Base-by-base conservation (phyloP, 176 grass and related monocot species). In the Ensete glaucum region DNA sequence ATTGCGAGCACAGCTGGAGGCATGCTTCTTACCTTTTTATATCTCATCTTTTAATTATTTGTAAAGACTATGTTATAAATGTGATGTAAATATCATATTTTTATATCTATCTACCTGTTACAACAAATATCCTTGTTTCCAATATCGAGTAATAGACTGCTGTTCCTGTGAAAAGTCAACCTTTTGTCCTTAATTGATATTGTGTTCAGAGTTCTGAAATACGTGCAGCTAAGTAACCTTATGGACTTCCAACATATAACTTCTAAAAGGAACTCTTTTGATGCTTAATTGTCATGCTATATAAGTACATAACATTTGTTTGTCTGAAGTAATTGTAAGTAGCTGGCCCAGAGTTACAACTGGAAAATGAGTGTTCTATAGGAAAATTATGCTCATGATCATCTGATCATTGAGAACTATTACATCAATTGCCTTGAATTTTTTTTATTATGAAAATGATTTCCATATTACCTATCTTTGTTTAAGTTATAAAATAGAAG, bases 1-100 rank as follows among this genome's bases (percentile, higher is more conserved):
- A 77, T 84, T 99, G 90, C 80, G 95, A 72, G 86, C 95, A 6
- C 95, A 99, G 64, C 86, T 94, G 83, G 95, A 99, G 95, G 95
- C 84, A 80, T 85, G 64, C 27, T 83, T 58, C 64, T 29, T 80
- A 75, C 75, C 72, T 69, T 77, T 21, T 62, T 65, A 64, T 67
- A 34, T 88, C 22, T 55, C 84, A 56, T 82, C 50, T 25, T 26
- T 73, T 25, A 27, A 52, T 67, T 13, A 21, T 70, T 15, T 10
- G 16, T 48, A 34, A 70, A 21, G 51, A 50, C 67, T 69, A 69
- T 48, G 12, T 2, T 16, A 69, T 13, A 16, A 50, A 51, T 70
- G 21, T 70, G 67, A 70, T 20, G 21, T 21, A 20, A 20, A 51
- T 9, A 50, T 50, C 16, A 8, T 70, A 48, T 70, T n/a, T 43